Evolutionary conservation across 139 green algal genomes (phyloP), one percentile per base, ranked within the genome.

Genomic region (Eudorina sp.): DNA sequence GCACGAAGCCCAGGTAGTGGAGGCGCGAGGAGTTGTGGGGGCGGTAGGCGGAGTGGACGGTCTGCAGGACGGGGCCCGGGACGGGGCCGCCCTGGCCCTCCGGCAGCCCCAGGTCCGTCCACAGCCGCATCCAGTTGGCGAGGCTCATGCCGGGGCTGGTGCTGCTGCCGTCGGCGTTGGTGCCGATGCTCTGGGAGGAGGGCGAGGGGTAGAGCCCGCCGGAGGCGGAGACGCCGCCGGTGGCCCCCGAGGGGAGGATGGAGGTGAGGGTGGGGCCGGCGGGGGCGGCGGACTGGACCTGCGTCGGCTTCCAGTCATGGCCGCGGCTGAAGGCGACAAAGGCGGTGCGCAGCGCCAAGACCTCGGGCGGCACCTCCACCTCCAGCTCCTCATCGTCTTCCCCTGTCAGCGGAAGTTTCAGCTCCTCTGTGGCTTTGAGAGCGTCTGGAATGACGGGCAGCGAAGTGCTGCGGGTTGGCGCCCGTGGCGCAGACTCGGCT

Each of bases 1-100:
- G 62, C 34, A 79, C 62, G 81, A 87, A 87, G 21, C 45, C 64
- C 45, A 87, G 31, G 81, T 87, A 87, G 18, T 21, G 18, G 4
- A 87, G 46, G 23, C 16, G 5, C 2, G 27, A 27, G n/a, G 27
- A 34, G 31, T 75, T 31, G 81, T 79, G 81, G 2, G 64, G 62
- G 31, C 34, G 31, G 46, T 87, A 87, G 6, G 81, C 81, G 4
- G 43, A 23, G 80, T 64, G 62, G 18, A 86, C 25, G 9, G 80
- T 77, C n/a, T 64, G 60, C 19, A 86, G 60, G 21, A 87, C 81
- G 45, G 18, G 38, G 16, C 64, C 46, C 4, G 62, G 19, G 40
- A 87, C 23, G 16, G 81, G 81, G 23, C 81, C 81, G n/a, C 81
- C 81, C 18, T 48, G 45, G 21, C 4, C 31, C 31, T 78, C 45